phyloP scores from a whole-genome alignment of 2,329 filamentous ascomycete species.

The Diplodia corticola region DNA sequence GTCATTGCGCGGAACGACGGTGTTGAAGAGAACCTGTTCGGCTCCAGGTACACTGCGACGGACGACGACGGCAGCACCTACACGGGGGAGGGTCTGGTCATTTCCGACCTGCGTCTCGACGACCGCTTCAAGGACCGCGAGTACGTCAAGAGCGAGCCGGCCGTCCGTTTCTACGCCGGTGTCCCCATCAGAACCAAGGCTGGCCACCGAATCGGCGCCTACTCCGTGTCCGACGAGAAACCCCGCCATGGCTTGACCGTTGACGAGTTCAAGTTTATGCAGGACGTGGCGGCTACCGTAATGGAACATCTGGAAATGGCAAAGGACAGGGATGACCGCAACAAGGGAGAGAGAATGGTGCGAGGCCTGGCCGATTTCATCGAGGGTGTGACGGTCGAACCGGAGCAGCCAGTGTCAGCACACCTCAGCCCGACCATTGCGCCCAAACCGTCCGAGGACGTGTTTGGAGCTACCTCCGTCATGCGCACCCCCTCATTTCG shows the following conservation, averaged over 20 bases:
- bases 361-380: conserved; percentile 36
- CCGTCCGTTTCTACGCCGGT: conserved; percentile 54
- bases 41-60: conserved; percentile 9
- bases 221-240: conserved; percentile 60
- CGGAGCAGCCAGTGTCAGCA: conserved; percentile 14
- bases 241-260: conserved; percentile 53
- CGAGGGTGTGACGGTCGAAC: conserved; percentile 24
- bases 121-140: conserved; percentile 42
- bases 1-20: conserved; percentile 33
- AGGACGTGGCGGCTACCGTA: conserved; percentile 53
- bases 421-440: conserved; percentile 19
- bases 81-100: conserved; percentile 26
- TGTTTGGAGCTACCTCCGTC: neutral
- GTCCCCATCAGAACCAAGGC: conserved; percentile 62
- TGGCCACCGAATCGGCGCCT: conserved; percentile 60
- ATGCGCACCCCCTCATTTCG: conserved; percentile 11
- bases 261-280: conserved; percentile 55
- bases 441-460: neutral
- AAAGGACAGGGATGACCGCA: conserved; percentile 25
- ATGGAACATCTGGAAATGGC: conserved; percentile 30
- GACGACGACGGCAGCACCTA: conserved; percentile 15
- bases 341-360: conserved; percentile 34
- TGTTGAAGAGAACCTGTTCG: conserved; percentile 23
- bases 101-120: conserved; percentile 37
- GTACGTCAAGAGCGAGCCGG: conserved; percentile 30